Evolutionary conservation across 1,139 yeast genomes (phyloP), one percentile per base, ranked within the genome.

Genomic region (Blastobotrys serpentis): DNA sequence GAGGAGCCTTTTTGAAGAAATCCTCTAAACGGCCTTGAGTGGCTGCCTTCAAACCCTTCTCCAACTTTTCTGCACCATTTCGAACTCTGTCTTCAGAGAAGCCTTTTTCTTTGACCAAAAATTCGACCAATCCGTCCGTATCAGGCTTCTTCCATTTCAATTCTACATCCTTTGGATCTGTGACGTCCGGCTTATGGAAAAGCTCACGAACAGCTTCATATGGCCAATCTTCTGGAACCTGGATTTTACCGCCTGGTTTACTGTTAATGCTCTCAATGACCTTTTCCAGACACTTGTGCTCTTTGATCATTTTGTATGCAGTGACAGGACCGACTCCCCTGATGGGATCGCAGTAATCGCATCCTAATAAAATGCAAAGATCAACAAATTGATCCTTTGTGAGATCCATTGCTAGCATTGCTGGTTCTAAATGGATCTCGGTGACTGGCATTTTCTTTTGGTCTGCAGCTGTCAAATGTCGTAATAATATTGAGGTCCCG

Each of bases 281-380:
- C 43, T 81, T 82, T 52, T 90, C 98, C 46, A 92, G 74, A 0
- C 84, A 76, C 0, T 85, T 83, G 66, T 88, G 90, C 61, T 92
- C 96, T 63, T 84, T 84, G 56, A 92, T 87, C 54, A 92, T 75
- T 61, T 92, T 90, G 56, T 78, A 75, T 0, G 98, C 98, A 1
- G 96, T 90, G 1, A 86, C 92, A 0, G 98, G 98, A 3, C 99
- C 99, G 48, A 94, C 84, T 11, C 98, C 98, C 56, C 81, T 80
- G 51, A 94, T 90, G 1, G 96, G 86, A 56, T 92, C 98, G 70
- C 96, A 88, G 67, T 92, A 92, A 70, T 92, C 99, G 69, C 98
- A 92, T 1, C 99, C 99, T 41, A 94, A 72, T 60, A 92, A 73
- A 43, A 94, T 92, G 71, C 98, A 90, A 60, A 92, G 70, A 65